Percentiles rank a stretch among this genome's conserved stretches.
phyloP scores from a whole-genome alignment of 768 basidiomycete species.

The Fomitopsis pulvina region DNA sequence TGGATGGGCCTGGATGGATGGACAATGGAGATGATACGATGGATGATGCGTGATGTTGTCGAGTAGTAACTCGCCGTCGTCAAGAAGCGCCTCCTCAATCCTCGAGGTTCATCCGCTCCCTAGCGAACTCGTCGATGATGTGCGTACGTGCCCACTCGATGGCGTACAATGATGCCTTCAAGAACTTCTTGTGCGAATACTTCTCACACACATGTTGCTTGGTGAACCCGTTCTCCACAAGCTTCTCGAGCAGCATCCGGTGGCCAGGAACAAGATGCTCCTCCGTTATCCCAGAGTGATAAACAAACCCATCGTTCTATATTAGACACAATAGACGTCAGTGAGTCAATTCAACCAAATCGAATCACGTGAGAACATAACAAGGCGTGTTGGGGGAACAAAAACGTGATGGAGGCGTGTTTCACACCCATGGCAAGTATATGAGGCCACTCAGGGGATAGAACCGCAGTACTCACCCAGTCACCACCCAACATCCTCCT shows the following conservation, averaged over 20 bases:
- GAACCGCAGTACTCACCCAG: conserved; percentile 73
- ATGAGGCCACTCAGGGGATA: conserved; percentile 12
- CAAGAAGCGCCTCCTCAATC: background rate
- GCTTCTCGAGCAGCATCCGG: conserved; percentile 73
- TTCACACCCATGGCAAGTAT: conserved; percentile 7
- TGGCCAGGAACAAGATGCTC: conserved; percentile 81
- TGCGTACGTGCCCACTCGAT: conserved; percentile 65
- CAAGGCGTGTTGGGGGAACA: conserved; percentile 15
- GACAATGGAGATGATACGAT: conserved; percentile 2
- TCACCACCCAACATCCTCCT: conserved; percentile 89
- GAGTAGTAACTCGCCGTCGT: background rate
- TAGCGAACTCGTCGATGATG: conserved; percentile 27
- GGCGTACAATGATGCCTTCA: conserved; percentile 81
- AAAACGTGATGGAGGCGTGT: conserved; percentile 9
- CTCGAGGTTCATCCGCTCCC: conserved; percentile 38
- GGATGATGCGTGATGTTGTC: conserved; percentile 5
- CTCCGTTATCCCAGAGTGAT: conserved; percentile 88
- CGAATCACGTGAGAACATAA: conserved; percentile 28
- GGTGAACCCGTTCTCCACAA: conserved; percentile 75
- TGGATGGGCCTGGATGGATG: no score
- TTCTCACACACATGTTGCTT: conserved; percentile 89
- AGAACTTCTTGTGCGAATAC: conserved; percentile 96
- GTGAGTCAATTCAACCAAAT: conserved; percentile 2
- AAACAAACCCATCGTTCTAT: conserved; percentile 87
- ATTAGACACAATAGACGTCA: conserved; percentile 16